A percentile compares a stretch with the other conserved stretches of the same genome.
Conservation (phyloP, 306 rosid species). For the Rosa persica region DNA sequence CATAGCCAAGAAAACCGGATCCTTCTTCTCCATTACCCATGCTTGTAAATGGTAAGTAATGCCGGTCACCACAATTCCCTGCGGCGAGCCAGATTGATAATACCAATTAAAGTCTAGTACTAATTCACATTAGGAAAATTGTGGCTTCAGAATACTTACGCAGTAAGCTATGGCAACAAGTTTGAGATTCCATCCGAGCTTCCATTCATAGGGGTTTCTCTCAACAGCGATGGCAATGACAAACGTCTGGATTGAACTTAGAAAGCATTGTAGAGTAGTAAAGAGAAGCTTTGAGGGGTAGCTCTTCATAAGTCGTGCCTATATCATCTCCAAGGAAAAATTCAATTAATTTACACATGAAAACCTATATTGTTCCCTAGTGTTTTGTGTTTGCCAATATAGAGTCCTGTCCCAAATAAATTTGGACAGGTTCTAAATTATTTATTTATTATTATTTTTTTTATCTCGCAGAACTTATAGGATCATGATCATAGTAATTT, state of each 20-base stretch:
- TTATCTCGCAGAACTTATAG: neutral
- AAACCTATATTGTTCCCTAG: neutral
- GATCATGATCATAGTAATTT: neutral
- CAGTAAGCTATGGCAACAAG: conserved; percentile 68
- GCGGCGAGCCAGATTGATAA: neutral
- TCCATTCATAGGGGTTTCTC: conserved; percentile 71
- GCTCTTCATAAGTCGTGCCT: conserved; percentile 58
- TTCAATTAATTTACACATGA: neutral
- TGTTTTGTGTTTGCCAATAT: neutral
- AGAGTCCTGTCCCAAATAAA: neutral
- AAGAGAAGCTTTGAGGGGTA: conserved; percentile 77
- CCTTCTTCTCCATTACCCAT: conserved; percentile 81
- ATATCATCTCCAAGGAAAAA: neutral
- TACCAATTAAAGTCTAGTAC: neutral
- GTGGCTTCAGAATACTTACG: conserved; percentile 33
- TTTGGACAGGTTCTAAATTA: neutral
- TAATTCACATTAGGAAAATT: neutral
- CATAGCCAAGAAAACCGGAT: conserved; percentile 85
- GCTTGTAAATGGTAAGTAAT: conserved; percentile 76
- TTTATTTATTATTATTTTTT: neutral
- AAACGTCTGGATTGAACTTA: conserved; percentile 65
- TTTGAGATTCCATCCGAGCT: conserved; percentile 66
- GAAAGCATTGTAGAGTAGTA: conserved; percentile 62
- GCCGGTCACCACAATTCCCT: conserved; percentile 85
- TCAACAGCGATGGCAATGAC: conserved; percentile 61